Conservation (phyloP, 176 grass and related monocot species). For the Hyparrhenia diplandra region DNA sequence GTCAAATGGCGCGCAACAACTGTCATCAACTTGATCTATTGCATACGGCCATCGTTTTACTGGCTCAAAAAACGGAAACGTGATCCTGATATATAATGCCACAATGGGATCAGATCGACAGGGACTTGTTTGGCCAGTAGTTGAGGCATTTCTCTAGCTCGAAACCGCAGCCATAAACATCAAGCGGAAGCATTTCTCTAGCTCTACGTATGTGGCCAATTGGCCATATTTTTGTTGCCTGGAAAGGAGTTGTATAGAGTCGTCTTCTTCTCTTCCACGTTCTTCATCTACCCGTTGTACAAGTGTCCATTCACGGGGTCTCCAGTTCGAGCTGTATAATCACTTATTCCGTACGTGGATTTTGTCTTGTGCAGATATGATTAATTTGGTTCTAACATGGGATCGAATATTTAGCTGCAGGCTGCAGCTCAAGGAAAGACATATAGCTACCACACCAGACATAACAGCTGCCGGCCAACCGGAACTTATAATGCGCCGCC, state of each 20-base stretch:
- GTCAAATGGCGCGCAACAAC: too few species aligned
- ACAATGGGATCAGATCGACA: background rate
- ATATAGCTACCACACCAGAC: background rate
- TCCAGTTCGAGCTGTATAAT: background rate
- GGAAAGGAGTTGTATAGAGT: too few species aligned
- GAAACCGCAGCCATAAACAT: background rate
- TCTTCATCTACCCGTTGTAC: background rate
- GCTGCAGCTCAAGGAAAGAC: background rate
- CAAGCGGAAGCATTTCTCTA: background rate
- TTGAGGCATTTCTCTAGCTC: too few species aligned
- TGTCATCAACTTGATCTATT: too few species aligned
- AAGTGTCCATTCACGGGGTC: background rate
- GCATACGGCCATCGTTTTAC: too few species aligned
- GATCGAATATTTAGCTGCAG: background rate
- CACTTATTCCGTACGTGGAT: background rate
- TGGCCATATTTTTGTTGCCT: background rate
- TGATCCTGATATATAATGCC: too few species aligned
- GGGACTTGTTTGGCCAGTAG: background rate
- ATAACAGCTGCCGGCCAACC: background rate
- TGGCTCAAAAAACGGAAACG: too few species aligned
- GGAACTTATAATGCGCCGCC: background rate
- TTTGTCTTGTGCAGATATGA: background rate
- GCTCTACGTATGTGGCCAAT: too few species aligned
- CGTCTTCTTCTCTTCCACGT: background rate
- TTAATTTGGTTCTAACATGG: background rate